Percentiles rank a stretch among this genome's conserved stretches.
Conservation (phyloP, 306 rosid species). For the Pyrus bretschneideri region DNA sequence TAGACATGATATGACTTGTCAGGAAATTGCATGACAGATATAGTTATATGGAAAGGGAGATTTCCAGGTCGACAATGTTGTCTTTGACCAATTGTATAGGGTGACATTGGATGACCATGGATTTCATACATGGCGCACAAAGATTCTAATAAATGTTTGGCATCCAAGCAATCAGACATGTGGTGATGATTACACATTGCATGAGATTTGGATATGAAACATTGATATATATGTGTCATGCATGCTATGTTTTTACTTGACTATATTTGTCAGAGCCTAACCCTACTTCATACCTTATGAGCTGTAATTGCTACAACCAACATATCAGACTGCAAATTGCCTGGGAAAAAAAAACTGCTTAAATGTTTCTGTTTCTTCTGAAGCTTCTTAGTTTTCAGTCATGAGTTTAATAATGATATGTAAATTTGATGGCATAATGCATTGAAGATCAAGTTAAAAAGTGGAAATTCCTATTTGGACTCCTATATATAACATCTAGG, state of each 20-base stretch:
- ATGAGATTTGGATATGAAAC: neutral
- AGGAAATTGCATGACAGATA: neutral
- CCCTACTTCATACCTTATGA: neutral
- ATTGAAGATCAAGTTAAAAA: neutral
- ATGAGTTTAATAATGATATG: neutral
- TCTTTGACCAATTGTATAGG: slow-evolving; percentile 14
- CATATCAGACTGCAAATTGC: neutral
- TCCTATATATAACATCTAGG: too few relatives aligned
- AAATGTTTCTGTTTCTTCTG: neutral
- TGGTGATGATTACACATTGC: slow-evolving; percentile 8
- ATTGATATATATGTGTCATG: neutral
- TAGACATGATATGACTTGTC: slow-evolving; percentile 10
- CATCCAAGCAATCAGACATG: slow-evolving; percentile 10
- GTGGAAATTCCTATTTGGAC: neutral
- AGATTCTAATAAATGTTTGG: slow-evolving; percentile 24
- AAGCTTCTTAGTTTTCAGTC: neutral
- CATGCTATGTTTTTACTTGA: neutral
- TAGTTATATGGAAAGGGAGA: neutral
- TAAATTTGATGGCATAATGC: neutral
- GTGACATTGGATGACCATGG: slow-evolving; percentile 8
- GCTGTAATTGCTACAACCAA: neutral
- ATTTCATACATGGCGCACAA: slow-evolving; percentile 4
- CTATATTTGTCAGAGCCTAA: neutral
- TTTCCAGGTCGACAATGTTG: neutral
- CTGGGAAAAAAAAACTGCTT: neutral